These are phyloP conservation scores for Dryas octopetala DNA, from an alignment of 306 rosid genomes.

Conservation along the genomic window DNA sequence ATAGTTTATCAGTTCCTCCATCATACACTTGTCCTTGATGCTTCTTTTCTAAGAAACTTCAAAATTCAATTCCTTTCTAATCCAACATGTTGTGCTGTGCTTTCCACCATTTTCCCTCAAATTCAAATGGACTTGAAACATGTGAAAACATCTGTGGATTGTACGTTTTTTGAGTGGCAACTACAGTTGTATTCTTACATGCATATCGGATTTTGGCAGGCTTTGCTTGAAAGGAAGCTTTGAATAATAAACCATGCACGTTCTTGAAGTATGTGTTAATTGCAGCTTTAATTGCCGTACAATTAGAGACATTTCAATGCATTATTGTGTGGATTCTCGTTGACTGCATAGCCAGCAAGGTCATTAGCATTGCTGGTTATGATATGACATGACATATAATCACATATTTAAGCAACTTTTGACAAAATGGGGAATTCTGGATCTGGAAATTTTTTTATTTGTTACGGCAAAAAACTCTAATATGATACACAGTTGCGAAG, in stretches of 20 bases:
- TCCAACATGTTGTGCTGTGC: slow-evolving; percentile 38
- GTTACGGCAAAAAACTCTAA: too few species aligned
- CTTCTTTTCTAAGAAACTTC: slow-evolving; percentile 31
- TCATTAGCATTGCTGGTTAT: slow-evolving; percentile 20
- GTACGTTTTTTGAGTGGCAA: slow-evolving; percentile 21
- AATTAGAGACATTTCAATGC: neutral
- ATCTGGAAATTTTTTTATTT: too few species aligned
- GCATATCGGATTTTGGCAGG: slow-evolving; percentile 19
- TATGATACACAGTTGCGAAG: too few species aligned
- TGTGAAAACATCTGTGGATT: slow-evolving; percentile 34
- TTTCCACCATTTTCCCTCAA: slow-evolving; percentile 27
- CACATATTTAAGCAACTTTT: slow-evolving; percentile 22
- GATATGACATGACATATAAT: neutral
- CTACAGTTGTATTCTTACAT: slow-evolving; percentile 31
- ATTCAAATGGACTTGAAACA: slow-evolving; percentile 17
- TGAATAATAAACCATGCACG: neutral
- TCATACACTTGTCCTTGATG: slow-evolving; percentile 34
- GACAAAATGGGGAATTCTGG: neutral
- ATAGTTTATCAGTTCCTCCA: slow-evolving; percentile 21
- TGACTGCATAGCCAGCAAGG: slow-evolving; percentile 18
- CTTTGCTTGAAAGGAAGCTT: slow-evolving; percentile 31
- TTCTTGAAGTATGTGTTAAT: slow-evolving; percentile 24
- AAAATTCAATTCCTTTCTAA: neutral
- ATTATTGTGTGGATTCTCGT: slow-evolving; percentile 19
- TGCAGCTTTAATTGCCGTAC: slow-evolving; percentile 34